Evolutionary conservation across 192 early-diverging fungal species (phyloP).

Genomic region (Gamsiella multidivaricata): DNA sequence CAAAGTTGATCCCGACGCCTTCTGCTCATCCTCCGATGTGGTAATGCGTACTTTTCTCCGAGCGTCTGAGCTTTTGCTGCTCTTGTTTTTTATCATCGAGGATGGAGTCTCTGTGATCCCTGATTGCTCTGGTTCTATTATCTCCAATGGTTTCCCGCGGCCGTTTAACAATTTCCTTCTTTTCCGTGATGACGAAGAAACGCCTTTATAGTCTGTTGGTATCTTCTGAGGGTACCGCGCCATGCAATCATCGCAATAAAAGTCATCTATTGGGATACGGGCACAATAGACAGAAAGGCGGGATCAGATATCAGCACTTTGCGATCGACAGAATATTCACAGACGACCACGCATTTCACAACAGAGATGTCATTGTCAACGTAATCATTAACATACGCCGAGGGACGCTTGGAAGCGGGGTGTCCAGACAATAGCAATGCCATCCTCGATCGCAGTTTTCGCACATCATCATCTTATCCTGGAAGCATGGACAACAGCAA

Average conservation of each 20-base stretch:
- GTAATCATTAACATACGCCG: conserved; percentile 39
- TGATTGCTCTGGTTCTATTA: neutral
- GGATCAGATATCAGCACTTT: neutral
- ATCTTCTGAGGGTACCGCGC: conserved; percentile 29
- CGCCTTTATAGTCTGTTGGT: conserved; percentile 38
- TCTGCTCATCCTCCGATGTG: conserved; percentile 6
- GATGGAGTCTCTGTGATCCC: neutral
- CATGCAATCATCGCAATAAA: conserved; percentile 55
- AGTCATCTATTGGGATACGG: conserved; percentile 44
- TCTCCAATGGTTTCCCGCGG: conserved; percentile 1
- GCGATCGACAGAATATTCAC: too few species aligned
- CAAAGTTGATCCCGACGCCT: neutral
- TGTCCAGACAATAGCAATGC: conserved; percentile 60
- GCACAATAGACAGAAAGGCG: neutral
- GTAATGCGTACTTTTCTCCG: conserved; percentile 22
- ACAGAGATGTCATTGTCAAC: neutral
- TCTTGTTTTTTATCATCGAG: conserved; percentile 17
- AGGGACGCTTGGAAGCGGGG: conserved; percentile 50
- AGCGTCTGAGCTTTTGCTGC: conserved; percentile 4
- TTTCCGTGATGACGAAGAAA: conserved; percentile 14
- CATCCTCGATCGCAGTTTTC: conserved; percentile 59
- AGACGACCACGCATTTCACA: too few species aligned
- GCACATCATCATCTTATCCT: conserved; percentile 64
- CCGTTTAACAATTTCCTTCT: conserved; percentile 15
- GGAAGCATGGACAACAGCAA: neutral